Conservation (phyloP, 257 asterid genomes). For the Solanum pimpinellifolium region DNA sequence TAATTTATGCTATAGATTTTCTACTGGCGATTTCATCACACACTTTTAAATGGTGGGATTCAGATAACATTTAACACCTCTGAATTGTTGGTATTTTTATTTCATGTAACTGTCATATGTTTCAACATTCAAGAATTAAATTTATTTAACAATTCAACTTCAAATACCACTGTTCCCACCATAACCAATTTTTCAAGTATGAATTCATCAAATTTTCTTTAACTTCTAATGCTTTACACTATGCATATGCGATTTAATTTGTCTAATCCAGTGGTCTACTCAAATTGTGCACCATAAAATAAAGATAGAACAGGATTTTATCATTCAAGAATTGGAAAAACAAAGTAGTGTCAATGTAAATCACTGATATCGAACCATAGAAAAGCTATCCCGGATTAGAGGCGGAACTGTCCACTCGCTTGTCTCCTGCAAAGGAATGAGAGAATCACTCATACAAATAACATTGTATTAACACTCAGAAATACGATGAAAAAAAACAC, state of each 20-base stretch:
- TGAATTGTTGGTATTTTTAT: neutral
- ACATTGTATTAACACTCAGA: neutral
- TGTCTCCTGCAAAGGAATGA: constrained; percentile 46
- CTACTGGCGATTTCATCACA: neutral
- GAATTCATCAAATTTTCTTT: neutral
- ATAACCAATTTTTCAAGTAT: neutral
- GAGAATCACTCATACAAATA: neutral
- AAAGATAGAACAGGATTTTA: neutral
- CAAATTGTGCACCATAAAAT: neutral
- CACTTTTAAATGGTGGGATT: neutral
- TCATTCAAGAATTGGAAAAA: neutral
- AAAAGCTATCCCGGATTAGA: constrained; percentile 74
- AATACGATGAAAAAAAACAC: neutral
- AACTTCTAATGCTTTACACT: neutral
- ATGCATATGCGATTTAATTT: neutral
- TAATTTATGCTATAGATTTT: neutral
- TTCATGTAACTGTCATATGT: neutral
- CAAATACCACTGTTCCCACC: neutral
- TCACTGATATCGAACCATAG: constrained; percentile 41
- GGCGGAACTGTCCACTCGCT: constrained; percentile 78
- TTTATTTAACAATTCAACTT: neutral
- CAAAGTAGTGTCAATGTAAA: neutral
- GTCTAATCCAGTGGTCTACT: neutral
- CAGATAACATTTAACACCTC: neutral
- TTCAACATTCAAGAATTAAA: neutral